Evolutionary conservation across 2,329 filamentous ascomycete species (phyloP).

Genomic region (Ophiocordyceps camponoti-rufipedis): DNA sequence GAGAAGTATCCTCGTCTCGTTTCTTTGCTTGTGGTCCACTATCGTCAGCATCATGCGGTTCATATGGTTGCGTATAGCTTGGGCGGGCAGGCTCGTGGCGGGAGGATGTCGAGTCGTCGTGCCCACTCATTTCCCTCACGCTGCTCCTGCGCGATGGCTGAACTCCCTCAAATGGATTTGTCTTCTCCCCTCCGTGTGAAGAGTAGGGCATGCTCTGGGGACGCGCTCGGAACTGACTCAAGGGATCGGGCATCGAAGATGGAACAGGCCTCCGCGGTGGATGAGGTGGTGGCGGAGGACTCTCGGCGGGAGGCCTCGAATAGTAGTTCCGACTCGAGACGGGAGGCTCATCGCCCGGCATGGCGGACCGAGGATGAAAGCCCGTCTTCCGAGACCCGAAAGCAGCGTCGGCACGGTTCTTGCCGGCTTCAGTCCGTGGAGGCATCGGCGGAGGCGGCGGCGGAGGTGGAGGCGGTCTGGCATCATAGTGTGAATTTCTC

Average conservation of each 20-base stretch:
- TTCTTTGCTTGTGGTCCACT: not conserved
- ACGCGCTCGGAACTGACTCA: slow-evolving; percentile 25
- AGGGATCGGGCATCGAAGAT: slow-evolving; percentile 22
- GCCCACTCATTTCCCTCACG: slow-evolving; percentile 18
- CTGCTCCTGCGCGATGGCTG: slow-evolving; percentile 26
- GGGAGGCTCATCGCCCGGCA: slow-evolving; percentile 31
- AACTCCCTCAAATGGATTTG: slow-evolving; percentile 33
- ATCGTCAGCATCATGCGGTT: not conserved
- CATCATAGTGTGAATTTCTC: slow-evolving; percentile 9
- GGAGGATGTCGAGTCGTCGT: slow-evolving; percentile 7
- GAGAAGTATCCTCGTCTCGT: not conserved
- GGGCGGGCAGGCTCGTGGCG: slow-evolving; percentile 3
- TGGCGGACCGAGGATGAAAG: slow-evolving; percentile 29
- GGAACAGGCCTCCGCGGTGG: slow-evolving; percentile 3
- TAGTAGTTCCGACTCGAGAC: slow-evolving; percentile 31
- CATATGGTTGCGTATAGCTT: not conserved
- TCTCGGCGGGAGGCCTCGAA: slow-evolving; percentile 14
- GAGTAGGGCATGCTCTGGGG: slow-evolving; percentile 40
- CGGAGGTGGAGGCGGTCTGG: slow-evolving; percentile 9
- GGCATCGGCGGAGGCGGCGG: slow-evolving; percentile 12
- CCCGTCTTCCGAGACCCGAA: slow-evolving; percentile 33
- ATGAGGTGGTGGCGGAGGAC: slow-evolving; percentile 4
- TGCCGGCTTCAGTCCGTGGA: slow-evolving; percentile 28
- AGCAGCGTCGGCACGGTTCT: slow-evolving; percentile 33
- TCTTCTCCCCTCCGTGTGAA: slow-evolving; percentile 37